Conservation (phyloP, 306 rosid genomes). For the Biancaea sappan region DNA sequence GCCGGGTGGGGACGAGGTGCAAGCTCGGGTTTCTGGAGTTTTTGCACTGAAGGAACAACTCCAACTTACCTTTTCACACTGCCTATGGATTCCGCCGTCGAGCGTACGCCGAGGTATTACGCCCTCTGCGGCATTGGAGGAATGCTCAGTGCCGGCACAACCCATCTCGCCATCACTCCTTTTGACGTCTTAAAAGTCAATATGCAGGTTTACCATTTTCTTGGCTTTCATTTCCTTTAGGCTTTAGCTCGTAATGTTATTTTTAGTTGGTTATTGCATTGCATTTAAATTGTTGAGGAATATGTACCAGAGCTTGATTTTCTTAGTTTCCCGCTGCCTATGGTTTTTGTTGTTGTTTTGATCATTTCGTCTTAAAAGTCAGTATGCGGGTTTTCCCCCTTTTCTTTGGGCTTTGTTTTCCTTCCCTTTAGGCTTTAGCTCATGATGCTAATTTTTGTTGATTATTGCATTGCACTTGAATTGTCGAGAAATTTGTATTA, state of each 20-base stretch:
- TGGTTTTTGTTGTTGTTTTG: background rate
- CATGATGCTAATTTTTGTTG: background rate
- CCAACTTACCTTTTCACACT: background rate
- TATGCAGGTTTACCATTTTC: background rate
- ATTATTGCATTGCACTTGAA: background rate
- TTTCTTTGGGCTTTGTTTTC: background rate
- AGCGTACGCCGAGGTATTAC: slow-evolving; percentile 50
- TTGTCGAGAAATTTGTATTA: too few species aligned
- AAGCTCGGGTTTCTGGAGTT: background rate
- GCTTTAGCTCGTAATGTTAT: background rate
- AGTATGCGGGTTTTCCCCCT: background rate
- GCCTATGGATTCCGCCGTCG: slow-evolving; percentile 22
- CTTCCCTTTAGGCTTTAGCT: background rate
- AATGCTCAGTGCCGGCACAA: slow-evolving; percentile 69
- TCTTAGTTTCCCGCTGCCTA: background rate
- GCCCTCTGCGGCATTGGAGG: slow-evolving; percentile 60
- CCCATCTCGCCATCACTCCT: slow-evolving; percentile 59
- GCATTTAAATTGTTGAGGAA: background rate
- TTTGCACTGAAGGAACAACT: slow-evolving; percentile 9
- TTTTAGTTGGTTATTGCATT: background rate
- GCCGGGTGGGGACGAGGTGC: background rate
- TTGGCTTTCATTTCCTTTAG: background rate
- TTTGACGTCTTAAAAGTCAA: slow-evolving; percentile 57
- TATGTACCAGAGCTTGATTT: background rate
- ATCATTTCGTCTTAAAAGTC: slow-evolving; percentile 51